These are phyloP conservation scores for Verbascum thapsus DNA, from an alignment of 257 asterid species.

Conservation along the genomic window DNA sequence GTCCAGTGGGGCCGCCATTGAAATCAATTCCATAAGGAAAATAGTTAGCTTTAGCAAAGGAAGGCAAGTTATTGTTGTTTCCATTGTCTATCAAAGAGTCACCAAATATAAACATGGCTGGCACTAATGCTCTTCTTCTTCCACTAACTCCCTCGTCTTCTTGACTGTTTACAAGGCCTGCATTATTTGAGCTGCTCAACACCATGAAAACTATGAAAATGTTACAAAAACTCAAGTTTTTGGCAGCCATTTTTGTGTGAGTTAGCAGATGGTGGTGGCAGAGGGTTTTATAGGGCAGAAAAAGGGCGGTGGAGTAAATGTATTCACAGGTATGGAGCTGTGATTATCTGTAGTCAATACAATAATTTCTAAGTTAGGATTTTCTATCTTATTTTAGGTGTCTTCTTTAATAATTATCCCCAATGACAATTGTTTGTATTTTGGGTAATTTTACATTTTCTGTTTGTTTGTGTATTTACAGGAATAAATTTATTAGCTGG, in stretches of 20 bases:
- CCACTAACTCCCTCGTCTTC: slow-evolving; percentile 32
- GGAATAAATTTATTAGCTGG: too few species aligned
- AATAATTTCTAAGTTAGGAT: too few species aligned
- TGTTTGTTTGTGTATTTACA: neutral
- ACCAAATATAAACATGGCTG: slow-evolving; percentile 87
- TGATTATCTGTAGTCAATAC: too few species aligned
- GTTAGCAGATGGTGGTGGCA: neutral
- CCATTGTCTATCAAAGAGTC: slow-evolving; percentile 92
- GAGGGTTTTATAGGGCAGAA: too few species aligned
- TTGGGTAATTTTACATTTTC: neutral
- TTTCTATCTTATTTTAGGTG: too few species aligned
- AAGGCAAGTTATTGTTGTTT: too few species aligned
- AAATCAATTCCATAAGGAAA: too few species aligned
- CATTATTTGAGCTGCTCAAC: slow-evolving; percentile 22
- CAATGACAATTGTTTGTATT: neutral
- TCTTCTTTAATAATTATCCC: slow-evolving; percentile 14
- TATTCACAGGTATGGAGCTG: too few species aligned
- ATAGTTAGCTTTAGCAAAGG: too few species aligned
- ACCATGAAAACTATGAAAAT: slow-evolving; percentile 35
- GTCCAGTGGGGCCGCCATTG: too few species aligned
- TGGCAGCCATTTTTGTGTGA: slow-evolving; percentile 11
- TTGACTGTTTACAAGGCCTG: slow-evolving; percentile 33
- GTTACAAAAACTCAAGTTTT: slow-evolving; percentile 6
- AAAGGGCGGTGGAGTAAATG: too few species aligned
- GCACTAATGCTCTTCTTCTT: slow-evolving; percentile 42